Percentiles rank a stretch among this genome's conserved stretches.
phyloP scores from a whole-genome alignment of 148 eudicot genomes.

The Rhododendron ovatum region DNA sequence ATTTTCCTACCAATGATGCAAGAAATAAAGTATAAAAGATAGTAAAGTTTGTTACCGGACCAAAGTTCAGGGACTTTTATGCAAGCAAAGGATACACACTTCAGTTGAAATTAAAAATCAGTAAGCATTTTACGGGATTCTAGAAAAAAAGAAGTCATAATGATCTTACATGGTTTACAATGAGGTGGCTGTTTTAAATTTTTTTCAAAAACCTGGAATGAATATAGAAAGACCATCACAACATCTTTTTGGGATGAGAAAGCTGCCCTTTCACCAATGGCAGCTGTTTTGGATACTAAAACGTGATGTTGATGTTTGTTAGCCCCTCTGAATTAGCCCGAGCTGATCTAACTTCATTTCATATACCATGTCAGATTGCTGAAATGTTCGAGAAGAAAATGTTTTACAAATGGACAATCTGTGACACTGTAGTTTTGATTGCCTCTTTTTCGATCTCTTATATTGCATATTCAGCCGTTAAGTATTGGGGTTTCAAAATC shows the following conservation, averaged over 20 bases:
- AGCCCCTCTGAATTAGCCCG: not conserved
- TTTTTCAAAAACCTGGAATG: not conserved
- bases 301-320: not conserved
- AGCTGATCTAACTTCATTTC: not conserved
- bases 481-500: not conserved
- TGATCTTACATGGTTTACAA: not conserved
- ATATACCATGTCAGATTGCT: not conserved
- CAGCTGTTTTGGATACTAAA: not conserved
- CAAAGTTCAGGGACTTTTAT: too few relatives aligned
- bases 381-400: not conserved
- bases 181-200: not conserved
- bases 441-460: not conserved
- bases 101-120: too few relatives aligned
- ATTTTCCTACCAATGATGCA: too few relatives aligned
- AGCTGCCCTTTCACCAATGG: not conserved
- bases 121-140: too few relatives aligned
- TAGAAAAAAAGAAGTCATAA: too few relatives aligned
- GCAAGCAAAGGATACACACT: too few relatives aligned
- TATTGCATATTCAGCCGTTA: not conserved
- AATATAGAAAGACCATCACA: not conserved
- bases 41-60: too few relatives aligned
- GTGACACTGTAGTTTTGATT: not conserved
- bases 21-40: too few relatives aligned
- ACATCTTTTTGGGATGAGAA: not conserved
- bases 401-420: not conserved